Base-by-base conservation (phyloP, 768 basidiomycete species). In the Termitomyces sp. region DNA sequence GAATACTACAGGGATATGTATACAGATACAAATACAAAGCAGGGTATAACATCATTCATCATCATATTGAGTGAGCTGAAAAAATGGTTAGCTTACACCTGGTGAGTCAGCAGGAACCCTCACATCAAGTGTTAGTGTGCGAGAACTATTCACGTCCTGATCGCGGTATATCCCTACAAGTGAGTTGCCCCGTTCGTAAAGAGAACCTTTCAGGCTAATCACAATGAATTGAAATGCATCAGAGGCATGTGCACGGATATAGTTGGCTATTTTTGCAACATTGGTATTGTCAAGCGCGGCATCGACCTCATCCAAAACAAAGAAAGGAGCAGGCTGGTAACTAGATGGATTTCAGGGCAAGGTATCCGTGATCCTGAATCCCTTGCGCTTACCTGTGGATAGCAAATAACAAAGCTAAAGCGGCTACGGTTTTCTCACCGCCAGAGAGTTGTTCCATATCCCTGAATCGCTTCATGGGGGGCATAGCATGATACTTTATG, bases 401-500 rank as follows among this genome's bases (percentile, higher is more conserved):
- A 5, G 97, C 95, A 65, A 98, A 98, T 35, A 98, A 79, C 20
- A 99, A 78, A 1, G 96, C 96, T n/a, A 98, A 77, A 5, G 96
- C 96, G 6, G 97, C 97, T 50, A 98, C 95, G 0, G 97, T 98
- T 77, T 98, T 98, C 71, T 99, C 97, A 23, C 96, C 97, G 56
- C 96, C 97, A 0, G 95, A 98, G 14, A 98, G 78, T 71, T 98
- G 96, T 60, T 98, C 95, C 95, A 98, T 98, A 70, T 98, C 97
- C 61, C 95, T 83, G 82, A 98, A 98, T 2, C 95, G 90, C 71
- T 99, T 99, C 89, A 98, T 96, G 0, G 97, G 97, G 0, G 97
- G 97, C 97, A 98, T 99, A 1, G 96, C 95, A 68, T 98, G 96
- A 70, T 98, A 98, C 72, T 97, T 98, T 77, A 99, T 93, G 56